Evolutionary conservation across 345 rosid genomes (phyloP).

Genomic region (Populus nigra): DNA sequence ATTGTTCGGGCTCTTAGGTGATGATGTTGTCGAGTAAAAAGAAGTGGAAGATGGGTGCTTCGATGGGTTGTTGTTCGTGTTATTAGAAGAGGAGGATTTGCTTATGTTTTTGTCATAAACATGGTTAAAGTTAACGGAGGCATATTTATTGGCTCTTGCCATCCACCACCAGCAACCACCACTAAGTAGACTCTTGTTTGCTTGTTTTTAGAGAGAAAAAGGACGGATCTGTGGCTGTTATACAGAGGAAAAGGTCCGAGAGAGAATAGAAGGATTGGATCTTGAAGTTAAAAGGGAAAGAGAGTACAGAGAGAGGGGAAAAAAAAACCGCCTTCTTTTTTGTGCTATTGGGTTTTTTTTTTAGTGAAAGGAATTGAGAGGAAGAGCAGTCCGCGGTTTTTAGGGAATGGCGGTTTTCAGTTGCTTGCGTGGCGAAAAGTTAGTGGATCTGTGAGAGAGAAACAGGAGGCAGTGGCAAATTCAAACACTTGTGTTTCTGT

Average conservation of each 20-base stretch:
- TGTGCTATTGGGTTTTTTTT: background rate
- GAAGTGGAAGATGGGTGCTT: conserved; percentile 38
- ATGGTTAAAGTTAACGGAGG: conserved; percentile 72
- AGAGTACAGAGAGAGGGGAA: background rate
- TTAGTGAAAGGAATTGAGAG: no score
- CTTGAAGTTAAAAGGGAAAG: background rate
- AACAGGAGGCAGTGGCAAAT: background rate
- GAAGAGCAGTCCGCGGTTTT: no score
- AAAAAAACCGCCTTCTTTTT: background rate
- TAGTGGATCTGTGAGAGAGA: background rate
- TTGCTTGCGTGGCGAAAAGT: background rate
- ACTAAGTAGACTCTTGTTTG: no score
- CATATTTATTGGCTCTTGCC: conserved; percentile 80
- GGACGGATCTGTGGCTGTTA: background rate
- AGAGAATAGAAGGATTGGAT: background rate
- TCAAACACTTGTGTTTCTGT: no score
- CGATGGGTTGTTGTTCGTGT: conserved; percentile 4
- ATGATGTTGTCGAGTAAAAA: conserved; percentile 40
- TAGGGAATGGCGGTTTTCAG: background rate
- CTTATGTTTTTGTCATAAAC: conserved; percentile 51
- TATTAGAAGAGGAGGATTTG: conserved; percentile 20
- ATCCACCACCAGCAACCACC: conserved; percentile 41
- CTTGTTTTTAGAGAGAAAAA: background rate
- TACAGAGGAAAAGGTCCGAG: no score
- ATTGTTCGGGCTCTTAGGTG: conserved; percentile 10